phyloP scores from a whole-genome alignment of 1,284 basidiomycete species.

The Cystobasidiaceae sp. region DNA sequence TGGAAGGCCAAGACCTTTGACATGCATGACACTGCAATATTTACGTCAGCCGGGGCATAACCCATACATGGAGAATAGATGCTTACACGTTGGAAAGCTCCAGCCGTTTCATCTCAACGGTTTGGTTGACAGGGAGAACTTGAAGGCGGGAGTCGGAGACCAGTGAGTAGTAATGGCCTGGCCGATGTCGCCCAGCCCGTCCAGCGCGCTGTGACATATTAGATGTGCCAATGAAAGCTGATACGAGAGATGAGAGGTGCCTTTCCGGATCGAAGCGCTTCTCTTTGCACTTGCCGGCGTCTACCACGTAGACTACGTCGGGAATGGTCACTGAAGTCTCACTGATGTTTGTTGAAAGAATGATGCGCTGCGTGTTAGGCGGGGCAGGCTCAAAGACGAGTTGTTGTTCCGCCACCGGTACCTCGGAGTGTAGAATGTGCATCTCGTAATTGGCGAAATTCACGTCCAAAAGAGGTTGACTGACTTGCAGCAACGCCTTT shows the following conservation, averaged over 20 bases:
- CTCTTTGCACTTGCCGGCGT: conserved; percentile 84
- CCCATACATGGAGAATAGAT: background rate
- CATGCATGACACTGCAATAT: conserved; percentile 65
- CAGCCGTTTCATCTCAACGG: conserved; percentile 79
- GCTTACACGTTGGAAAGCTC: conserved; percentile 26
- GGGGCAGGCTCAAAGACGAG: conserved; percentile 69
- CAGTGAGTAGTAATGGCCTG: conserved; percentile 74
- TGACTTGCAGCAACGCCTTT: conserved; percentile 57
- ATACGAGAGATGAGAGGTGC: conserved; percentile 69
- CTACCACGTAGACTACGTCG: conserved; percentile 78
- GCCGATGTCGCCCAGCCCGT: conserved; percentile 55
- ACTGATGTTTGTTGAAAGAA: conserved; percentile 82
- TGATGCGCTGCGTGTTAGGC: conserved; percentile 65
- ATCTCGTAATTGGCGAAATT: conserved; percentile 62
- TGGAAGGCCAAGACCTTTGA: conserved; percentile 96
- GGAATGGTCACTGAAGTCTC: conserved; percentile 88
- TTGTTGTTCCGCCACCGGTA: conserved; percentile 86
- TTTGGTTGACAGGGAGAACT: conserved; percentile 60
- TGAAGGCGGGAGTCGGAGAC: conserved; percentile 69
- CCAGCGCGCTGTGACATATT: conserved; percentile 83
- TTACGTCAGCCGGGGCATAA: conserved; percentile 67
- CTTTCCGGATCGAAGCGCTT: conserved; percentile 72
- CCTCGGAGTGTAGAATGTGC: conserved; percentile 86
- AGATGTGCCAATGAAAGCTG: conserved; percentile 75
- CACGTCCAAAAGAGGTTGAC: conserved; percentile 56